phyloP scores from a whole-genome alignment of 352 stramenopile species.

The Peronospora farinosa region DNA sequence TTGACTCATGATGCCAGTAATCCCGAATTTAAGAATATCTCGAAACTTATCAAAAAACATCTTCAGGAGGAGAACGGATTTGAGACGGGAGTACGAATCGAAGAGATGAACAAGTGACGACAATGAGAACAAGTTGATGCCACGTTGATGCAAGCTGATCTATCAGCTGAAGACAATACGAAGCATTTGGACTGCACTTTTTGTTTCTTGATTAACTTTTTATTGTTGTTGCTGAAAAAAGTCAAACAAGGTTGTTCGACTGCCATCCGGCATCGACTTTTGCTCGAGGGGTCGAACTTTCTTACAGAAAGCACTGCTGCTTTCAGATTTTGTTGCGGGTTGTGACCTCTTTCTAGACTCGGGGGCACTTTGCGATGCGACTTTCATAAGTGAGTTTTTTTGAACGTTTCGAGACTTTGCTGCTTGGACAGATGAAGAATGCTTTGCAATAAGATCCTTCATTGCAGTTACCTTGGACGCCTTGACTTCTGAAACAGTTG shows the following conservation, averaged over 20 bases:
- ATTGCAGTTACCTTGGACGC: constrained; percentile 17
- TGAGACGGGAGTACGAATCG: constrained; percentile 19
- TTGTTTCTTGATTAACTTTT: constrained; percentile 6
- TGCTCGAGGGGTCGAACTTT: constrained; percentile 8
- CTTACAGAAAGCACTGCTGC: constrained; percentile 6
- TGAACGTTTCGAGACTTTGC: constrained; percentile 4
- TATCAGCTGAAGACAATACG: constrained; percentile 13
- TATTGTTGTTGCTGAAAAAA: constrained; percentile 35
- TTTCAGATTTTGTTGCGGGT: constrained; percentile 8
- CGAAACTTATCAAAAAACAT: constrained; percentile 92
- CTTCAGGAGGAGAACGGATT: constrained; percentile 57
- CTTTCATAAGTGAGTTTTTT: constrained; percentile 2
- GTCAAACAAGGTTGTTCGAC: constrained; percentile 35
- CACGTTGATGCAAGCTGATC: not conserved
- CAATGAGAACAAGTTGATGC: not conserved
- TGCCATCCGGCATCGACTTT: constrained; percentile 9
- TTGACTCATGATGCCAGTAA: constrained; percentile 88
- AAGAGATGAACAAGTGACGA: constrained; percentile 2
- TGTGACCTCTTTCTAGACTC: constrained; percentile 24
- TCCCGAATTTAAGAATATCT: constrained; percentile 91
- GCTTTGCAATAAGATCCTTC: constrained; percentile 33
- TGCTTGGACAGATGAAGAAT: constrained; percentile 14
- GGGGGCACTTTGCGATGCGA: constrained; percentile 12
- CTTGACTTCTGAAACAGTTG: constrained; percentile 10
- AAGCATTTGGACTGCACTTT: constrained; percentile 9